Evolutionary conservation across 2,329 filamentous ascomycete species (phyloP).

Genomic region (Fusarium kyushuense): DNA sequence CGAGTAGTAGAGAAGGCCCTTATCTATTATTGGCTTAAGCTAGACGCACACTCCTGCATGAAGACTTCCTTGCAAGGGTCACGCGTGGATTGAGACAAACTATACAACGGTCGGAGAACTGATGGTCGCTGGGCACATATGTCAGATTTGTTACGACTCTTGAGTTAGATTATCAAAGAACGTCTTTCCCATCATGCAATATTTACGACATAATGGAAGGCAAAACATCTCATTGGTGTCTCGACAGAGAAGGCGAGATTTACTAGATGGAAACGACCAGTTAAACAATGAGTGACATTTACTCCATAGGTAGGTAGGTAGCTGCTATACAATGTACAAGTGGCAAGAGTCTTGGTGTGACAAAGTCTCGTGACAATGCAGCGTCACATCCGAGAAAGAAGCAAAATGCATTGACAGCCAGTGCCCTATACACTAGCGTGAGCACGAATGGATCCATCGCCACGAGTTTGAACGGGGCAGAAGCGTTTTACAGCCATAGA

Average conservation of each 20-base stretch:
- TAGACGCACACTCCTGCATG: not conserved
- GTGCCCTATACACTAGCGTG: conserved; percentile 2
- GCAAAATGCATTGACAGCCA: conserved; percentile 8
- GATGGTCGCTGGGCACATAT: not conserved
- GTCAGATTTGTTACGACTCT: not conserved
- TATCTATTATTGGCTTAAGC: not conserved
- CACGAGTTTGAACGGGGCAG: conserved; percentile 41
- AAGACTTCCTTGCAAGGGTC: conserved; percentile 11
- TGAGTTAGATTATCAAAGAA: not conserved
- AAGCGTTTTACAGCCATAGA: conserved; percentile 31
- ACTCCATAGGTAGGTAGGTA: no score
- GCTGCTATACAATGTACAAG: no score
- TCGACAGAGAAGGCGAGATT: conserved; percentile 8
- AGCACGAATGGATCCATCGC: conserved; percentile 8
- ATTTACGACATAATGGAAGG: not conserved
- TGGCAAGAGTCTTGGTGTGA: conserved; percentile 27
- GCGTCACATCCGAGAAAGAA: conserved; percentile 8
- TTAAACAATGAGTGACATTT: conserved; percentile 7
- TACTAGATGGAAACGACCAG: conserved; percentile 4
- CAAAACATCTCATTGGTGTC: conserved; percentile 7
- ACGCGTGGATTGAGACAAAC: conserved; percentile 10
- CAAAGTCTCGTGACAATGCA: conserved; percentile 31
- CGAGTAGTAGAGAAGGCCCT: not conserved
- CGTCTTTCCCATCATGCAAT: not conserved
- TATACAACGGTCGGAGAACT: not conserved